These are phyloP conservation scores for Penicillium sp. DNA, from an alignment of 2,329 filamentous ascomycete genomes.

Conservation along the genomic window DNA sequence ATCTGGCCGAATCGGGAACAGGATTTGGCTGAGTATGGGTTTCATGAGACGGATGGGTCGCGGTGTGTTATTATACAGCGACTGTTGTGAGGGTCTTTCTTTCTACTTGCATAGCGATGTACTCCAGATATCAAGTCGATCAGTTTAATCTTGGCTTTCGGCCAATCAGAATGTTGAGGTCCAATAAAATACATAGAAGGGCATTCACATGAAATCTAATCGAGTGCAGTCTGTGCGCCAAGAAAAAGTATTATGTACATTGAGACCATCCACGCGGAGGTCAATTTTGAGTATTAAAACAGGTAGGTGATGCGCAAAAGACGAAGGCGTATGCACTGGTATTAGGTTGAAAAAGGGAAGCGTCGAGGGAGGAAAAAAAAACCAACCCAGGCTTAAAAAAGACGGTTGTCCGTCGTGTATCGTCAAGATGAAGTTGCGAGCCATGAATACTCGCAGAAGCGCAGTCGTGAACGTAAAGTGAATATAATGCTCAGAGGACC, in stretches of 20 bases:
- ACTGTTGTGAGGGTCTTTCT: neutral
- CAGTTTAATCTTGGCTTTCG: neutral
- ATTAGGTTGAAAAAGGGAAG: neutral
- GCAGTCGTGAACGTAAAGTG: slow-evolving; percentile 4
- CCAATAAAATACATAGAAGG: neutral
- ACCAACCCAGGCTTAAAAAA: neutral
- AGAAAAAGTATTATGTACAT: slow-evolving; percentile 19
- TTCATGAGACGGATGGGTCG: slow-evolving; percentile 22
- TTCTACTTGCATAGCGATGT: neutral
- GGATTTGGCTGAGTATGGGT: slow-evolving; percentile 20
- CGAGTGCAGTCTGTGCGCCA: slow-evolving; percentile 15
- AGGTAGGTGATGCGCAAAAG: slow-evolving; percentile 10
- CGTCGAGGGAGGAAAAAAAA: neutral
- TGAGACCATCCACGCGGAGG: slow-evolving; percentile 1
- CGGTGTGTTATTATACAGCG: slow-evolving; percentile 24
- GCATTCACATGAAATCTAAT: slow-evolving; percentile 7
- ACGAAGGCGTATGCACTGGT: slow-evolving; percentile 19
- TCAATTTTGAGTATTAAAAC: slow-evolving; percentile 19
- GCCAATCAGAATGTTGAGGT: neutral
- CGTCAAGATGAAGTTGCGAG: neutral
- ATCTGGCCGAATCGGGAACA: slow-evolving; percentile 20
- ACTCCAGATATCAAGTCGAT: neutral
- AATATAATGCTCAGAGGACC: slow-evolving; percentile 29
- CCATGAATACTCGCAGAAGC: neutral
- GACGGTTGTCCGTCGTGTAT: neutral